These are phyloP conservation scores for Letharia columbiana DNA, from an alignment of 495 filamentous ascomycete species.

Conservation along the genomic window DNA sequence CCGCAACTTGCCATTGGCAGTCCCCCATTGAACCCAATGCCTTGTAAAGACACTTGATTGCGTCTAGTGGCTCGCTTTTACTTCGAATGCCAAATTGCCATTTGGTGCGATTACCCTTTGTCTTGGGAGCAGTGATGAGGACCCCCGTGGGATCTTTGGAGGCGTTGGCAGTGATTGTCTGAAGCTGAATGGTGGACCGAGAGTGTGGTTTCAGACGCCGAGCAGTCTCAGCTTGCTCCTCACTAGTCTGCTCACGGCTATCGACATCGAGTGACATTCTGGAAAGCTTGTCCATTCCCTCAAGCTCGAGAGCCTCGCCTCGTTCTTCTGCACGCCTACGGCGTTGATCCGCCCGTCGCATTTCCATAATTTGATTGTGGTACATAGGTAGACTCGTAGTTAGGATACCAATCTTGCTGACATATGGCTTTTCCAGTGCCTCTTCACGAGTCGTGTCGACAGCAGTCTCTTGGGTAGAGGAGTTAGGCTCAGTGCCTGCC, in stretches of 20 bases:
- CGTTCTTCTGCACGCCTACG: conserved; percentile 24
- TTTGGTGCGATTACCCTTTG: conserved; percentile 50
- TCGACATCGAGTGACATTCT: conserved; percentile 16
- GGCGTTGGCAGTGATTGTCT: conserved; percentile 44
- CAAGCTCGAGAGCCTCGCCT: conserved; percentile 18
- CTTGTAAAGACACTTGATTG: conserved; percentile 87
- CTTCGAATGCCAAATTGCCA: conserved; percentile 98
- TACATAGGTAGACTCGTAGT: conserved; percentile 84
- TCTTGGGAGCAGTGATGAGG: conserved; percentile 46
- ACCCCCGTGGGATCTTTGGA: conserved; percentile 57
- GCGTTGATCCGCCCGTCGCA: conserved; percentile 42
- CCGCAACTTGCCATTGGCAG: conserved; percentile 57
- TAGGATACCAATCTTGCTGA: conserved; percentile 80
- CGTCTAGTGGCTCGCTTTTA: conserved; percentile 86
- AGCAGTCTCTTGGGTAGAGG: background rate
- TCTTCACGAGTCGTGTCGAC: conserved; percentile 6
- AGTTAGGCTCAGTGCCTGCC: background rate
- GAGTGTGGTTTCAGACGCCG: conserved; percentile 73
- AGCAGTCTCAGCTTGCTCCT: conserved; percentile 69
- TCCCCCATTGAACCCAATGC: conserved; percentile 80
- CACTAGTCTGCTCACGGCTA: conserved; percentile 50
- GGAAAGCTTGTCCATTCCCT: conserved; percentile 13
- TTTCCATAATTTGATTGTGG: conserved; percentile 81
- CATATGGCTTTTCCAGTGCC: conserved; percentile 31
- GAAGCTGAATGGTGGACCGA: conserved; percentile 45